Percentiles rank a stretch among this genome's conserved stretches.
Evolutionary conservation across 2,329 filamentous ascomycete genomes (phyloP).

Genomic region (Cladosporium sp.): DNA sequence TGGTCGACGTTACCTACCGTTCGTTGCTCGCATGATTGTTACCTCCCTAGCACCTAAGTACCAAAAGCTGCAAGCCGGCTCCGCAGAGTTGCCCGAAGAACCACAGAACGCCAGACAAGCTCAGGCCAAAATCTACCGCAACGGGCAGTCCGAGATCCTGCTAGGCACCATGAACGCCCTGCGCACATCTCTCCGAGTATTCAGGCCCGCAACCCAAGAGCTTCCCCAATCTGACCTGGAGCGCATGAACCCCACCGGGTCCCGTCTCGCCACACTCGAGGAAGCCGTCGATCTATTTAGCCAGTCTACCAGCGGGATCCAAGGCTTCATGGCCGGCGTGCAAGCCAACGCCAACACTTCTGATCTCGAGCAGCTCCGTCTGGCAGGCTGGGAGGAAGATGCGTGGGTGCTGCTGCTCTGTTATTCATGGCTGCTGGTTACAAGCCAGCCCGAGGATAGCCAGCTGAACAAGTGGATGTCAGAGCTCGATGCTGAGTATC

Average conservation of each 20-base stretch:
- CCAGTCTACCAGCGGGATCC: slow-evolving; percentile 13
- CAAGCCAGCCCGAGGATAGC: slow-evolving; percentile 47
- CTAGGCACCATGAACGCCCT: slow-evolving; percentile 31
- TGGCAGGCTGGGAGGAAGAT: slow-evolving; percentile 40
- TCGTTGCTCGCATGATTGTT: slow-evolving; percentile 38
- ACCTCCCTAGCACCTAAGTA: slow-evolving; percentile 37
- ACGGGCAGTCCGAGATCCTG: slow-evolving; percentile 41
- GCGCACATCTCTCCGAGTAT: slow-evolving; percentile 29
- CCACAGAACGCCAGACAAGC: slow-evolving; percentile 42
- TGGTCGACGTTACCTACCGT: slow-evolving; percentile 35
- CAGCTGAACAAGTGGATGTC: slow-evolving; percentile 9
- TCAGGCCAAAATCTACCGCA: slow-evolving; percentile 45
- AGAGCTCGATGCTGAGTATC: slow-evolving; percentile 11
- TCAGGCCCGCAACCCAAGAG: slow-evolving; percentile 3
- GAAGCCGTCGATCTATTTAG: slow-evolving; percentile 8
- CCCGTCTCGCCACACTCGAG: slow-evolving; percentile 13
- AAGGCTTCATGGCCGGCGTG: slow-evolving; percentile 35
- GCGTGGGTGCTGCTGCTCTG: slow-evolving; percentile 38
- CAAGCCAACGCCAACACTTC: slow-evolving; percentile 32
- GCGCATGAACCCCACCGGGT: slow-evolving; percentile 16
- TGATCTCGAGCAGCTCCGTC: slow-evolving; percentile 33
- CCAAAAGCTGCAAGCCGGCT: slow-evolving; percentile 31
- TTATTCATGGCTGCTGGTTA: slow-evolving; percentile 50
- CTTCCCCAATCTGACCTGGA: slow-evolving; percentile 1
- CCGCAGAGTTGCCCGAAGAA: slow-evolving; percentile 26